phyloP scores from a whole-genome alignment of 352 stramenopile genomes.

The Pelagophyceae sp. region DNA sequence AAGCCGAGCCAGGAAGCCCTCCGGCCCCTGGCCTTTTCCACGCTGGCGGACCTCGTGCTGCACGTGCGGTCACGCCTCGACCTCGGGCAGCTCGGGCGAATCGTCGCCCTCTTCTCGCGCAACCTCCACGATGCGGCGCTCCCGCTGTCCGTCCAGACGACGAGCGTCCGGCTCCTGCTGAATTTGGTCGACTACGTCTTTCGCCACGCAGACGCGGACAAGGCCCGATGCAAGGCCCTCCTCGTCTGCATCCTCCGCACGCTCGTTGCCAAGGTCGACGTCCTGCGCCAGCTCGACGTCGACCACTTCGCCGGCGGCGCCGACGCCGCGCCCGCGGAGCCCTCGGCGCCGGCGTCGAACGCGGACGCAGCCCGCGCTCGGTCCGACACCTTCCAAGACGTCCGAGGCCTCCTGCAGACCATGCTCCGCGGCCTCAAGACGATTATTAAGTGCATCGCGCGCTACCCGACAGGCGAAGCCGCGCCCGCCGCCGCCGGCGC shows the following conservation, averaged over 20 bases:
- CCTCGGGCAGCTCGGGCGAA: slow-evolving; percentile 82
- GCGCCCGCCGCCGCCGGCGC: neutral
- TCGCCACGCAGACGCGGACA: slow-evolving; percentile 79
- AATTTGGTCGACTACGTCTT: slow-evolving; percentile 93
- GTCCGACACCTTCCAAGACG: too few relatives aligned
- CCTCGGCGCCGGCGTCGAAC: slow-evolving; percentile 7
- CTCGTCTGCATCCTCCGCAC: slow-evolving; percentile 67
- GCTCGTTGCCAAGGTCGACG: slow-evolving; percentile 16
- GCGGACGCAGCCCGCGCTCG: too few relatives aligned
- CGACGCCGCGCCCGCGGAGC: neutral
- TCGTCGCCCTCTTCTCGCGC: slow-evolving; percentile 67
- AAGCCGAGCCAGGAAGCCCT: slow-evolving; percentile 64
- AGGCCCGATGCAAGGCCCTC: slow-evolving; percentile 72
- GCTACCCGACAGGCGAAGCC: too few relatives aligned
- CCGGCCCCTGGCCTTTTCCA: slow-evolving; percentile 87
- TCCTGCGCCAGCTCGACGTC: slow-evolving; percentile 20
- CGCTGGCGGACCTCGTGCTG: slow-evolving; percentile 93
- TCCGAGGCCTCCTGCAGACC: slow-evolving; percentile 83
- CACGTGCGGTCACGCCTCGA: slow-evolving; percentile 86
- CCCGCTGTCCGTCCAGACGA: slow-evolving; percentile 89
- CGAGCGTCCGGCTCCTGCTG: slow-evolving; percentile 83
- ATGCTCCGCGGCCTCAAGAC: slow-evolving; percentile 96
- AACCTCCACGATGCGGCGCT: slow-evolving; percentile 72
- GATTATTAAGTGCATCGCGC: slow-evolving; percentile 88
- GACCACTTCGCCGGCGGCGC: neutral